Evolutionary conservation across 2,329 filamentous ascomycete genomes (phyloP).

Genomic region (Fusarium musae): DNA sequence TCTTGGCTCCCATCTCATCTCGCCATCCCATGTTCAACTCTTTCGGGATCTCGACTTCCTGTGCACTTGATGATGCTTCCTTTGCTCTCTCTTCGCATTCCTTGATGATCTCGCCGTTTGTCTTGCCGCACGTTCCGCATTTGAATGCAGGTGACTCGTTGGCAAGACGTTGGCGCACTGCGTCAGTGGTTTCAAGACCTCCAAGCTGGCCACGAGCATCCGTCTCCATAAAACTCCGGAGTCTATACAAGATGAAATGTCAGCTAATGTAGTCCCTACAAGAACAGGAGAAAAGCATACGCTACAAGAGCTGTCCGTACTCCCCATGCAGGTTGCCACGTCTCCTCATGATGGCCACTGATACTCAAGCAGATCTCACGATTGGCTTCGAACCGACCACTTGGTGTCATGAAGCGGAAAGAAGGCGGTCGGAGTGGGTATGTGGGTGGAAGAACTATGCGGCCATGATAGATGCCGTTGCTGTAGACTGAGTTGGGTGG

Average conservation of each 20-base stretch:
- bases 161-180: constrained; percentile 76
- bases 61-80: constrained; percentile 46
- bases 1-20: constrained; percentile 70
- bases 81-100: constrained; percentile 72
- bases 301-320: constrained; percentile 86
- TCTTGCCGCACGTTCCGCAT: constrained; percentile 76
- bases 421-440: constrained; percentile 93
- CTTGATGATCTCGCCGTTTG: constrained; percentile 77
- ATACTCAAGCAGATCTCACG: constrained; percentile 97
- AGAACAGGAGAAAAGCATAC: constrained; percentile 48
- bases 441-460: constrained; percentile 87
- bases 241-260: constrained; percentile 47
- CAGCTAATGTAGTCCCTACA: not conserved
- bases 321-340: constrained; percentile 98
- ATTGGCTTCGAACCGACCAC: constrained; percentile 94
- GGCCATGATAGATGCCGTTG: constrained; percentile 90
- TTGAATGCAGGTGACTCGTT: constrained; percentile 71
- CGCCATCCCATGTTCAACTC: constrained; percentile 76
- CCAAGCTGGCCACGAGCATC: constrained; percentile 89
- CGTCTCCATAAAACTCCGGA: constrained; percentile 93
- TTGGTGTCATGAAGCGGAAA: constrained; percentile 95
- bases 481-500: constrained; percentile 84
- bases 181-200: constrained; percentile 80
- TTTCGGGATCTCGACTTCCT: constrained; percentile 62
- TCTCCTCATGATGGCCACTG: constrained; percentile 95